phyloP scores from a whole-genome alignment of 441 rosid species.

The Raphanus hybrid region DNA sequence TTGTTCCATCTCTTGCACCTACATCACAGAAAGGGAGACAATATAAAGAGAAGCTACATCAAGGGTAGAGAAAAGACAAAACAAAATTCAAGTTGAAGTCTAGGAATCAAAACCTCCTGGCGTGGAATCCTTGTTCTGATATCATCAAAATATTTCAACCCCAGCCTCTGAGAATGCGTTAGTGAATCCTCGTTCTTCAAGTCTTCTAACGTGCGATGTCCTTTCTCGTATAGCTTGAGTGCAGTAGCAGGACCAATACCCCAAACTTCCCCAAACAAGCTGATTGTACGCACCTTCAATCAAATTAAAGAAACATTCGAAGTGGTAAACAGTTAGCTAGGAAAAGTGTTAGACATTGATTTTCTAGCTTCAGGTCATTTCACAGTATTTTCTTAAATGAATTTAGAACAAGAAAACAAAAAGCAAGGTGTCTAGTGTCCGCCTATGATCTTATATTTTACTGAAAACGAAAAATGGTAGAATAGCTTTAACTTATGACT shows the following conservation, averaged over 20 bases:
- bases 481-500: constrained; percentile 12
- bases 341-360: not conserved
- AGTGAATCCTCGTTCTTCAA: constrained; percentile 80
- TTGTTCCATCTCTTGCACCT: constrained; percentile 90
- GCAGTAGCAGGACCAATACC: constrained; percentile 98
- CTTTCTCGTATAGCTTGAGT: constrained; percentile 88
- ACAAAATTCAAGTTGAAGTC: constrained; percentile 28
- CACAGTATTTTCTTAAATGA: not conserved
- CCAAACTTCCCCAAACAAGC: constrained; percentile 94
- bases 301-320: constrained; percentile 20
- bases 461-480: constrained; percentile 10
- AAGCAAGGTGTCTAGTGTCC: no score
- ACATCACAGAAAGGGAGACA: constrained; percentile 26
- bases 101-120: constrained; percentile 66
- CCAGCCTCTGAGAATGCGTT: constrained; percentile 80
- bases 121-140: constrained; percentile 86
- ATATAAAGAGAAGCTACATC: not conserved
- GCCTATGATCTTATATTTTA: no score
- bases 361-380: constrained; percentile 12
- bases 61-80: not conserved
- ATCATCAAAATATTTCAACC: constrained; percentile 90
- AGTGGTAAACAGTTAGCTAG: constrained; percentile 1
- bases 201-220: constrained; percentile 78
- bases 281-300: constrained; percentile 78
- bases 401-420: not conserved